Evolutionary conservation across 164 flowering plant species (phyloP), one percentile per base, ranked within the genome.

Genomic region (Kingdonia uniflora): DNA sequence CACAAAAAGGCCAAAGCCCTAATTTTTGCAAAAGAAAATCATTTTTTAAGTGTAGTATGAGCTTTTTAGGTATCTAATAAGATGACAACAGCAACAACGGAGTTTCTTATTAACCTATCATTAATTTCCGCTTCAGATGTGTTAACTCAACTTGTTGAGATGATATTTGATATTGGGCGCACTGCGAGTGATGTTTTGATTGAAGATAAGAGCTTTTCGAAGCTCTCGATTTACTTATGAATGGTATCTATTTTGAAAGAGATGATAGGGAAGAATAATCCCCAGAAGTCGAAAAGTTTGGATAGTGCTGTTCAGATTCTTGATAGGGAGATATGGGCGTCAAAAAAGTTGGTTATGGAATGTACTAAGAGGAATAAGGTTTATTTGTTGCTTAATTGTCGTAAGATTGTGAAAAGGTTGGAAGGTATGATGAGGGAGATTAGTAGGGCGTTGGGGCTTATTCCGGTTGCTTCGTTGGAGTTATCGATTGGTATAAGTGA

Each of bases 301-400:
- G 66, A 47, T 24, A 70, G 58, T 58, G 72, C 60, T 16, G 48
- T 71, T 24, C 69, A 75, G 47, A 72, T 75, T 62, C 71, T 84
- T 15, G 61, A 38, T 46, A 65, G 62, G n/a, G 79, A 75, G 69
- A 45, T 70, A 16, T 75, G 69, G 54, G 71, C 44, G 45, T 77
- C 80, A 7, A 76, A 72, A 64, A 58, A 74, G 51, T 67, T 76
- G 12, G 58, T 61, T 11, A 7, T 33, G 50, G 87, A 81, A 6
- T 84, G 87, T 66, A 57, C 71, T 54, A 73, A 71, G 58, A 84
- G 63, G 57, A 84, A 67, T 63, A 76, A 52, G 65, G 61, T 84
- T 1, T 84, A 79, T 68, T 84, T 79, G 25, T 60, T 84, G 13
- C 52, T 84, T 60, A 77, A 76, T 55, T 77, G 81, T 29, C 61